These are phyloP conservation scores for Aegilops longissima DNA, from an alignment of 176 grass and related monocot genomes.

Conservation along the genomic window DNA sequence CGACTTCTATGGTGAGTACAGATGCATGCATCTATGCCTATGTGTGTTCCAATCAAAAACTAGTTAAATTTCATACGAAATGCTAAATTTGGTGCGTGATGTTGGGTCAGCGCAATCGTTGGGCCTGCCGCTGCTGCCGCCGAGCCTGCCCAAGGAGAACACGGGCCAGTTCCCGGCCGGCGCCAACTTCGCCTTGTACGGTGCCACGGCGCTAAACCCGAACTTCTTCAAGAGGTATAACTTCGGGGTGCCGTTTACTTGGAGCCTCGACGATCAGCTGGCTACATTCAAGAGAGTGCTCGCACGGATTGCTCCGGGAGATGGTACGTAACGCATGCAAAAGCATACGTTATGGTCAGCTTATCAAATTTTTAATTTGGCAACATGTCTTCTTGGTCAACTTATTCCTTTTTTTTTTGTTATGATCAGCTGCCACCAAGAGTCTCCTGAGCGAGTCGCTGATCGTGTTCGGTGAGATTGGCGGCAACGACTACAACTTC, in stretches of 20 bases:
- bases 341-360: background rate
- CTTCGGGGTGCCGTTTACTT: background rate
- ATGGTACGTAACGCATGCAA: constrained; percentile 15
- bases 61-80: too few relatives aligned
- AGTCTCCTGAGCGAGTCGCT: constrained; percentile 27
- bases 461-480: constrained; percentile 51
- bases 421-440: constrained; percentile 2
- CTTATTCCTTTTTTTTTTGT: background rate
- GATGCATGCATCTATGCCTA: background rate
- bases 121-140: constrained; percentile 32
- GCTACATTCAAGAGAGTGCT: constrained; percentile 49
- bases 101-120: constrained; percentile 51
- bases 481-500: constrained; percentile 61
- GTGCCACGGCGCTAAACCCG: constrained; percentile 32
- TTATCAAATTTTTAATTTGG: background rate
- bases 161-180: constrained; percentile 39
- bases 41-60: background rate
- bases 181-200: constrained; percentile 60
- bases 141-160: constrained; percentile 33
- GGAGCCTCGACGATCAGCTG: constrained; percentile 37
- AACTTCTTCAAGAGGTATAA: constrained; percentile 22
- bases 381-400: background rate
- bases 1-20: constrained; percentile 50
- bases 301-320: constrained; percentile 30
- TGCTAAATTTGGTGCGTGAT: background rate